A percentile compares a stretch with the other conserved stretches of the same genome.
Evolutionary conservation across 768 basidiomycete genomes (phyloP).

Genomic region (Dentipellis sp.): DNA sequence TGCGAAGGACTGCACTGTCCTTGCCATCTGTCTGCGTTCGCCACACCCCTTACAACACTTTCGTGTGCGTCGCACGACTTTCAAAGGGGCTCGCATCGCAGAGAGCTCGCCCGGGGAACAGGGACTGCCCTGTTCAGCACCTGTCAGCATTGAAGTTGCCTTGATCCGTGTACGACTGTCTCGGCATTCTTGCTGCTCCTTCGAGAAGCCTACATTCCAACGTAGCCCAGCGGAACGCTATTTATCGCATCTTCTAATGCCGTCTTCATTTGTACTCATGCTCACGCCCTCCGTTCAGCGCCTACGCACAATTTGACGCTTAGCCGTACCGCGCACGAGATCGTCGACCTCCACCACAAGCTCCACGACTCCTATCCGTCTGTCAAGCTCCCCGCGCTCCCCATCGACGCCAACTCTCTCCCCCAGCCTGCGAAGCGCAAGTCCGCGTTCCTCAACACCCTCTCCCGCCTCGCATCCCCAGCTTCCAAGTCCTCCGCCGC

Average conservation of each 20-base stretch:
- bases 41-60: neutral
- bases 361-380: slow-evolving; percentile 56
- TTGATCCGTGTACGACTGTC: slow-evolving; percentile 9
- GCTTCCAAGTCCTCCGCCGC: slow-evolving; percentile 36
- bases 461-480: slow-evolving; percentile 76
- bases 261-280: too few species aligned
- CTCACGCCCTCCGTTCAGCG: slow-evolving; percentile 46
- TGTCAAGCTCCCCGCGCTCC: slow-evolving; percentile 49
- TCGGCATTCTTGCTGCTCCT: slow-evolving; percentile 6
- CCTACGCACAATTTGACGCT: slow-evolving; percentile 87
- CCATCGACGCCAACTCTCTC: slow-evolving; percentile 46
- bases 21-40: neutral
- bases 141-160: neutral
- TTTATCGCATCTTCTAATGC: slow-evolving; percentile 11
- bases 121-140: too few species aligned
- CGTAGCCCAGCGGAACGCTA: neutral
- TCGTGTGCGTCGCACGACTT: neutral
- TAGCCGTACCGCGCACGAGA: slow-evolving; percentile 65
- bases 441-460: slow-evolving; percentile 78
- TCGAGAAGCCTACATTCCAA: neutral
- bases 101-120: too few species aligned
- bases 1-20: too few species aligned
- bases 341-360: slow-evolving; percentile 76
- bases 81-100: neutral
- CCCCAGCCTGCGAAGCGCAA: slow-evolving; percentile 61